phyloP scores from a whole-genome alignment of 805 yeast species.

The Ogataea haglerorum region DNA sequence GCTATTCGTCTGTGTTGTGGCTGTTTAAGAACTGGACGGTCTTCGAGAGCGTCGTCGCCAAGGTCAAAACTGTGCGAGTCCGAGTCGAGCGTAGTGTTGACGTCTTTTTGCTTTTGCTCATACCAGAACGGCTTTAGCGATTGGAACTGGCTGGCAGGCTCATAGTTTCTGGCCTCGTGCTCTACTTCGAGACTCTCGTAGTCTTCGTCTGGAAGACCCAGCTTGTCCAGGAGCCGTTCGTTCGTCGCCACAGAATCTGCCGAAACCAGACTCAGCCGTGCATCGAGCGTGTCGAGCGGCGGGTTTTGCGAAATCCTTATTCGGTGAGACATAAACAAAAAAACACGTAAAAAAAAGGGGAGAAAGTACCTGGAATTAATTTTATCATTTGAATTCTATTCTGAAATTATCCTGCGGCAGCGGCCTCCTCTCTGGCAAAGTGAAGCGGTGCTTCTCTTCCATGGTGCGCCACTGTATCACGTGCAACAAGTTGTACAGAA shows the following conservation, averaged over 20 bases:
- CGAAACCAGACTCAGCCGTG: conserved; percentile 22
- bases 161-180: conserved; percentile 12
- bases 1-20: conserved; percentile 6
- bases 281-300: conserved; percentile 5
- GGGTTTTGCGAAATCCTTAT: conserved; percentile 4
- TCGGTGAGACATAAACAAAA: conserved; percentile 7
- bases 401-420: conserved; percentile 22
- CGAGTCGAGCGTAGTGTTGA: conserved; percentile 5
- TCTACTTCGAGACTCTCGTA: conserved; percentile 19
- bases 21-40: conserved; percentile 2
- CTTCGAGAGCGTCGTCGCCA: conserved; percentile 10
- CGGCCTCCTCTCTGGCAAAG: conserved; percentile 32
- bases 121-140: conserved; percentile 29
- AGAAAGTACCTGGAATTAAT: neutral
- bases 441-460: conserved; percentile 29
- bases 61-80: conserved; percentile 11
- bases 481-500: conserved; percentile 28
- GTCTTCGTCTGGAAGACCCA: conserved; percentile 33
- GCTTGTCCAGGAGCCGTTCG: conserved; percentile 32
- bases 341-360: conserved; percentile 3
- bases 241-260: conserved; percentile 29
- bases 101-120: conserved; percentile 12
- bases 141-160: conserved; percentile 30
- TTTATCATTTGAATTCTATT: conserved; percentile 6
- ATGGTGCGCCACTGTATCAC: conserved; percentile 33